Evolutionary conservation across 768 basidiomycete species (phyloP).

Genomic region (Collybia nuda): DNA sequence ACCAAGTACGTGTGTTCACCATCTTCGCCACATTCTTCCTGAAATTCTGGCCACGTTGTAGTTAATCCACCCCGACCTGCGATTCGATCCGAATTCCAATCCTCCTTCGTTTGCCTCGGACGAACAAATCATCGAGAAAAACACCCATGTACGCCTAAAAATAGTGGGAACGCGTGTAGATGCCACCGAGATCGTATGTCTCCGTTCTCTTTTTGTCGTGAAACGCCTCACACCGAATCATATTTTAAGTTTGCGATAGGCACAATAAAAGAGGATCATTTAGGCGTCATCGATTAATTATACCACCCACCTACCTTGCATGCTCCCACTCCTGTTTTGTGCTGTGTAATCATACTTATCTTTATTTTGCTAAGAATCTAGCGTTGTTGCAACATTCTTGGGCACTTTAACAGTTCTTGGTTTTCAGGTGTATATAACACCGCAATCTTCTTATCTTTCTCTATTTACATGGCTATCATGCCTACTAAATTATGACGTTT

Average conservation of each 20-base stretch:
- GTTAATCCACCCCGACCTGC: slow-evolving; percentile 94
- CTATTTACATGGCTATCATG: too few relatives aligned
- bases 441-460: too few relatives aligned
- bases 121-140: slow-evolving; percentile 94
- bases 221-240: neutral
- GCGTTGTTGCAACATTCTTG: too few relatives aligned
- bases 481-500: too few relatives aligned
- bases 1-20: slow-evolving; percentile 62
- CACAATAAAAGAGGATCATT: slow-evolving; percentile 96
- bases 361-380: too few relatives aligned
- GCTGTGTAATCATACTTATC: too few relatives aligned
- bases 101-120: slow-evolving; percentile 96
- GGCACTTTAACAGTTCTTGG: too few relatives aligned
- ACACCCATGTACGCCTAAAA: slow-evolving; percentile 88
- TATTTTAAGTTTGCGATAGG: slow-evolving; percentile 86
- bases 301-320: too few relatives aligned
- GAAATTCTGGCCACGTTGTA: slow-evolving; percentile 25
- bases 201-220: neutral
- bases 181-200: slow-evolving; percentile 91
- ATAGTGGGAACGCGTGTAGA: slow-evolving; percentile 99
- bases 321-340: too few relatives aligned
- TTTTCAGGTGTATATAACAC: too few relatives aligned
- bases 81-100: slow-evolving; percentile 93
- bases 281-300: slow-evolving; percentile 82
- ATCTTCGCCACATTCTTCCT: neutral